Evolutionary conservation across 257 asterid species (phyloP).

Genomic region (Scutellaria minor): DNA sequence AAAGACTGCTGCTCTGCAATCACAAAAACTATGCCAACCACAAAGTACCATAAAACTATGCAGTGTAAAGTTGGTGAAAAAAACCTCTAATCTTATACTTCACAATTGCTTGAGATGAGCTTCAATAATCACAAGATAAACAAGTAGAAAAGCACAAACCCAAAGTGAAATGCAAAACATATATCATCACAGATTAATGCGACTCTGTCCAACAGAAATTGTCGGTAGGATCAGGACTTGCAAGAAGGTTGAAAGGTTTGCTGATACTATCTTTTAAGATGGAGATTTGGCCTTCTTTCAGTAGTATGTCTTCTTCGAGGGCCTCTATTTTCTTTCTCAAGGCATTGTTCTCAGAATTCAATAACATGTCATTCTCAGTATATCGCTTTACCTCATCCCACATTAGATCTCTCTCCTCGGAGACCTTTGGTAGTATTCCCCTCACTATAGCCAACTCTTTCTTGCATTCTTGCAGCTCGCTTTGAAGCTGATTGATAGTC

Average conservation of each 20-base stretch:
- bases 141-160: not conserved
- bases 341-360: conserved; percentile 62
- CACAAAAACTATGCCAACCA: conserved; percentile 20
- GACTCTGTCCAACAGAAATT: conserved; percentile 54
- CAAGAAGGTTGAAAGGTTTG: conserved; percentile 81
- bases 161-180: conserved; percentile 19
- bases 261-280: conserved; percentile 77
- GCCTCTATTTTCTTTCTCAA: conserved; percentile 84
- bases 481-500: conserved; percentile 63
- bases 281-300: conserved; percentile 96
- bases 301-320: conserved; percentile 86
- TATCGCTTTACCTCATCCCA: conserved; percentile 86
- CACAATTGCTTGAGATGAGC: conserved; percentile 38
- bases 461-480: conserved; percentile 77
- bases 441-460: conserved; percentile 65
- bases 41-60: conserved; percentile 29
- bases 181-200: conserved; percentile 16
- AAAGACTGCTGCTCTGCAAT: conserved; percentile 2
- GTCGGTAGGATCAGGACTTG: conserved; percentile 62
- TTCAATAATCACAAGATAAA: conserved; percentile 37
- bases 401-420: conserved; percentile 87
- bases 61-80: conserved; percentile 34
- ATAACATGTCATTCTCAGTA: conserved; percentile 77
- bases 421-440: conserved; percentile 84
- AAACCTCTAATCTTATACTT: conserved; percentile 23